Evolutionary conservation across 1,139 yeast genomes (phyloP).

Genomic region (Yamadazyma diddensiae): DNA sequence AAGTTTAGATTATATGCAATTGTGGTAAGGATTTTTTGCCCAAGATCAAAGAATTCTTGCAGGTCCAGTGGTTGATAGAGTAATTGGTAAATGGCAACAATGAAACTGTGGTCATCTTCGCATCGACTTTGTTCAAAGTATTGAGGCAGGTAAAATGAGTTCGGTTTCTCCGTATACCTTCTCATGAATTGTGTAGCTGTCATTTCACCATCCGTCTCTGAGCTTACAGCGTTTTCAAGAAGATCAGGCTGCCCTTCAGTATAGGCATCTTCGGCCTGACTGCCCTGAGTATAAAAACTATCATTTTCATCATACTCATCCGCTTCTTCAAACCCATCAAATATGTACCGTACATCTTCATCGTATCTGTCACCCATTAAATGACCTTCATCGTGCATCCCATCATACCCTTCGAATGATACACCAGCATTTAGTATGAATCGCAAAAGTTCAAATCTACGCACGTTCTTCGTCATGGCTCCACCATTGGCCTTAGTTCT

Average conservation of each 20-base stretch:
- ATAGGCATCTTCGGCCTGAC: no score
- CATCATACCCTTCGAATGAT: conserved; percentile 12
- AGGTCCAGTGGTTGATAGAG: no score
- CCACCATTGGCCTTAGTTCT: conserved; percentile 56
- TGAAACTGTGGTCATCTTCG: no score
- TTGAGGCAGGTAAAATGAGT: no score
- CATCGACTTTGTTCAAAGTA: no score
- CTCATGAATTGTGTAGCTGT: no score
- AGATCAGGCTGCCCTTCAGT: no score
- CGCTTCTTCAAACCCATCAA: conserved; percentile 51
- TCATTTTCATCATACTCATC: conserved; percentile 5
- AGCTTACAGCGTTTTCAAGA: background rate
- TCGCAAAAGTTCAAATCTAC: conserved; percentile 8
- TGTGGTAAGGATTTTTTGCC: conserved; percentile 2
- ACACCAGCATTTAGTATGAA: conserved; percentile 6
- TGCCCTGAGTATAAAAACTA: no score
- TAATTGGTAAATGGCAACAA: no score
- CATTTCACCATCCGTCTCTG: no score
- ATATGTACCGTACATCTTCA: conserved; percentile 70
- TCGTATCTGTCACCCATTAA: conserved; percentile 60
- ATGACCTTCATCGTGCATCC: conserved; percentile 6
- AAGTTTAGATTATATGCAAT: conserved; percentile 1
- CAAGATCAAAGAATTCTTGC: conserved; percentile 1
- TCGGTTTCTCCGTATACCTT: no score
- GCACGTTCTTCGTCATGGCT: conserved; percentile 20